These are phyloP conservation scores for Orbilia quercus DNA, from an alignment of 2,329 filamentous ascomycete genomes.

Conservation along the genomic window DNA sequence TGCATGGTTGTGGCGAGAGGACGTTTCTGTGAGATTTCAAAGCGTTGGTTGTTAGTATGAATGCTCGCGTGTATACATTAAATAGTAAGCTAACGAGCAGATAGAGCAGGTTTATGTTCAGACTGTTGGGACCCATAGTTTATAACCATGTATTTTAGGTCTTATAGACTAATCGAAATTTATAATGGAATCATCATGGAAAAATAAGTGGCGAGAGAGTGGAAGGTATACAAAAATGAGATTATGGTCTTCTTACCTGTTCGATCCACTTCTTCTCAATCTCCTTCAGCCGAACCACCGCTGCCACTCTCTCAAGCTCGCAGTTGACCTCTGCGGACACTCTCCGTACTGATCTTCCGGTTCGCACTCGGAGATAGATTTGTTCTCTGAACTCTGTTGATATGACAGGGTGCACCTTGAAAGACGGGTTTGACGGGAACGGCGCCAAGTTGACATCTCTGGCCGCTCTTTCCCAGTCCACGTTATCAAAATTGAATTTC, in stretches of 20 bases:
- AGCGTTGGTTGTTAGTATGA: background rate
- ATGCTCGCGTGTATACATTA: background rate
- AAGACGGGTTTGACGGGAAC: constrained; percentile 79
- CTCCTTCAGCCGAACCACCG: constrained; percentile 85
- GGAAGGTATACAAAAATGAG: constrained; percentile 20
- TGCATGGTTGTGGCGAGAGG: constrained; percentile 56
- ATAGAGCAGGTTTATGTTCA: constrained; percentile 16
- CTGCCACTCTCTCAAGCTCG: constrained; percentile 84
- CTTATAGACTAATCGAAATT: constrained; percentile 60
- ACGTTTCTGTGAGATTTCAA: constrained; percentile 25
- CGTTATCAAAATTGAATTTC: background rate
- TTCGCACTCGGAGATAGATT: constrained; percentile 77
- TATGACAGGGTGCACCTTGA: constrained; percentile 77
- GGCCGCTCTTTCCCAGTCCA: constrained; percentile 26
- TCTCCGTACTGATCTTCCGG: constrained; percentile 76
- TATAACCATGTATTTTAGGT: constrained; percentile 59
- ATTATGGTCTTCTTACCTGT: constrained; percentile 77
- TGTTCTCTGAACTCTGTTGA: constrained; percentile 77
- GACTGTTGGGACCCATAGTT: constrained; percentile 57
- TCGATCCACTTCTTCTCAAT: constrained; percentile 81
- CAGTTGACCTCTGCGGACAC: constrained; percentile 82
- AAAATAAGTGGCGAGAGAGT: background rate
- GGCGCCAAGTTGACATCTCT: constrained; percentile 1
- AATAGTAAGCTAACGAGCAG: constrained; percentile 19
- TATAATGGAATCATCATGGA: constrained; percentile 60